Evolutionary conservation across 306 rosid species (phyloP), one percentile per base, ranked within the genome.

Genomic region (Sphenostylis stenocarpa): DNA sequence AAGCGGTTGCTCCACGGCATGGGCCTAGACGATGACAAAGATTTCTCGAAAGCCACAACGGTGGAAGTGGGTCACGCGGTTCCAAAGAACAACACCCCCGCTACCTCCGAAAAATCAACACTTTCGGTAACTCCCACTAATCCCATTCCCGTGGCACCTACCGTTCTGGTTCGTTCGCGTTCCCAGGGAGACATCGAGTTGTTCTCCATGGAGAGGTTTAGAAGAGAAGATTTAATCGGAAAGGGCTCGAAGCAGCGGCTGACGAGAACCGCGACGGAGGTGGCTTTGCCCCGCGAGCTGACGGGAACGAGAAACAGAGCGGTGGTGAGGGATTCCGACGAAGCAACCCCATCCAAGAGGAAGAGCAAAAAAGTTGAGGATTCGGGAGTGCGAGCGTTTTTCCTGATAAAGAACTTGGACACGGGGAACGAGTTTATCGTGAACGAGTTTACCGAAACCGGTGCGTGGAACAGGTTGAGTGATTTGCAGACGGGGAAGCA

Each of bases 391-490:
- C 87, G 88, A 0, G 85, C 91, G 0, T 86, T 87, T 56, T 82
- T 89, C 70, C 31, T 93, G 68, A 89, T 93, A 15, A 93, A 85
- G 65, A 91, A 88, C 70, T 20, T 89, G 76, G 96, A 93, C 29
- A 90, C 93, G 0, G 98, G 98, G n/a, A 93, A 74, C 10, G 93
- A 93, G 45, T 93, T 93, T 31, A 73, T 93, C 2, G 91, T 93
- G 17, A 93, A 84, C 0, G 96, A 87, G 79, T 86, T 13, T 1
- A 84, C 74, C 0, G 82, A 89, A 45, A 82, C 84, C 14, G 98
- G 98, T 48, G 66, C 43, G 82, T 93, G 93, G 96, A 90, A 93
- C 31, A 78, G 71, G 58, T 29, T 93, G 2, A 87, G 88, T 6
- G 98, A 93, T 31, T 39, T 93, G 26, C 91, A 90, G 19, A 90